phyloP scores from a whole-genome alignment of 225 moss, liverwort and hornwort species.

The Asterella californica region DNA sequence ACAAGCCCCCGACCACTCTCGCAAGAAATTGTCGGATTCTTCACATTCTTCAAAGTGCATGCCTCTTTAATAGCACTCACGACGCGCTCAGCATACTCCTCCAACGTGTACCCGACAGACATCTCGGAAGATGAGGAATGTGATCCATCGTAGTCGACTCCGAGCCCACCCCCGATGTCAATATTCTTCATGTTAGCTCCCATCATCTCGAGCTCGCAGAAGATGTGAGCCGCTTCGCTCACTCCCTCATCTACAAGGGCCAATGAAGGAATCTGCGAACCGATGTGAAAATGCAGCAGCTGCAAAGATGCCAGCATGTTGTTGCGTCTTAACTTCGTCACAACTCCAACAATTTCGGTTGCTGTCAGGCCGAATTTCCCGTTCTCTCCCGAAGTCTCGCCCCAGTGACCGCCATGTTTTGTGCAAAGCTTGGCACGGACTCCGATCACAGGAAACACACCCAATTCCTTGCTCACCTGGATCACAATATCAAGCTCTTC shows the following conservation, averaged over 20 bases:
- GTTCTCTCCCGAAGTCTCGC: constrained; percentile 85
- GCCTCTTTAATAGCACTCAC: constrained; percentile 73
- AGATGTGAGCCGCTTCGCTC: constrained; percentile 84
- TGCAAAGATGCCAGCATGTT: constrained; percentile 69
- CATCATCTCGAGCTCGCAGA: constrained; percentile 83
- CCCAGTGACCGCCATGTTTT: constrained; percentile 94
- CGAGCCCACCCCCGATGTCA: constrained; percentile 86
- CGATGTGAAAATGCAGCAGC: constrained; percentile 89
- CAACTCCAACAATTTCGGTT: constrained; percentile 71
- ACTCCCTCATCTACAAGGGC: constrained; percentile 78
- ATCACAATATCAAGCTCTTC: constrained; percentile 76
- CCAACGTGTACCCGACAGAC: constrained; percentile 77
- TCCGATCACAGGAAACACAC: constrained; percentile 68
- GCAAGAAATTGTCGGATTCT: constrained; percentile 64
- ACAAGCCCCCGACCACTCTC: constrained; percentile 89
- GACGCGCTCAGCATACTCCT: constrained; percentile 81
- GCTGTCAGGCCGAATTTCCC: constrained; percentile 80
- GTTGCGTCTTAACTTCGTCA: constrained; percentile 50
- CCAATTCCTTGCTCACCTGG: constrained; percentile 50
- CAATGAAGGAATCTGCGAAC: constrained; percentile 86
- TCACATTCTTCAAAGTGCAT: constrained; percentile 59
- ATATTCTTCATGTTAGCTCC: constrained; percentile 86
- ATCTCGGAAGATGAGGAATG: constrained; percentile 70
- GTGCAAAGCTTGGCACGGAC: constrained; percentile 82
- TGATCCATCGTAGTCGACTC: constrained; percentile 88